A percentile compares a stretch with the other conserved stretches of the same genome.
Evolutionary conservation across 345 rosid genomes (phyloP).

Genomic region (Populus nigra): DNA sequence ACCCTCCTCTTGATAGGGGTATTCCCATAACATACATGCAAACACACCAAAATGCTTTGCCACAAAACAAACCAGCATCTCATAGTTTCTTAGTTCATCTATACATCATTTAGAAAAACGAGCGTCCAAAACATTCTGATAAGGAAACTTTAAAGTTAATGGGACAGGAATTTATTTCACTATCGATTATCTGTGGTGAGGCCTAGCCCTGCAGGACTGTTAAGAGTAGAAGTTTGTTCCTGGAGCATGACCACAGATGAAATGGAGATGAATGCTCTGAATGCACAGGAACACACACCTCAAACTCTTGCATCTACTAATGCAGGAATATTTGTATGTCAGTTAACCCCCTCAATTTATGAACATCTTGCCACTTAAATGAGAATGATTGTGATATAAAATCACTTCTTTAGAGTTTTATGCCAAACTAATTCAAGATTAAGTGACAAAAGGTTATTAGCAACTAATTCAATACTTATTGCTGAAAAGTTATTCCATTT

Average conservation of each 20-base stretch:
- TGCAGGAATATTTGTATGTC: not conserved
- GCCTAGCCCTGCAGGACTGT: not conserved
- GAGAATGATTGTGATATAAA: not conserved
- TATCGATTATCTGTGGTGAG: not conserved
- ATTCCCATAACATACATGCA: no score
- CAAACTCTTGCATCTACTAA: not conserved
- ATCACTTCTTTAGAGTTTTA: not conserved
- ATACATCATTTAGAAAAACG: no score
- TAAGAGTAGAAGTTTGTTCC: not conserved
- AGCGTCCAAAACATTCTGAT: no score
- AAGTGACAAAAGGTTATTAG: not conserved
- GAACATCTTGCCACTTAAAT: not conserved
- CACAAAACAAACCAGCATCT: no score
- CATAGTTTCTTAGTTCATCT: no score
- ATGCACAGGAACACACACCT: not conserved
- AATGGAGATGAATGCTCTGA: not conserved
- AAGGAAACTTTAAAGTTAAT: no score
- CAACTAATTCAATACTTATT: no score
- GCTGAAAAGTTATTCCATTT: not conserved
- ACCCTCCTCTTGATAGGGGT: no score
- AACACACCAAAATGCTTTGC: no score
- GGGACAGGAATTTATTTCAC: not conserved
- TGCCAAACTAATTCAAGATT: not conserved
- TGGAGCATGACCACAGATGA: not conserved
- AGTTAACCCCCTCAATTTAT: not conserved